Conservation (phyloP, 164 flowering plant species). For the Vitis amurensis region DNA sequence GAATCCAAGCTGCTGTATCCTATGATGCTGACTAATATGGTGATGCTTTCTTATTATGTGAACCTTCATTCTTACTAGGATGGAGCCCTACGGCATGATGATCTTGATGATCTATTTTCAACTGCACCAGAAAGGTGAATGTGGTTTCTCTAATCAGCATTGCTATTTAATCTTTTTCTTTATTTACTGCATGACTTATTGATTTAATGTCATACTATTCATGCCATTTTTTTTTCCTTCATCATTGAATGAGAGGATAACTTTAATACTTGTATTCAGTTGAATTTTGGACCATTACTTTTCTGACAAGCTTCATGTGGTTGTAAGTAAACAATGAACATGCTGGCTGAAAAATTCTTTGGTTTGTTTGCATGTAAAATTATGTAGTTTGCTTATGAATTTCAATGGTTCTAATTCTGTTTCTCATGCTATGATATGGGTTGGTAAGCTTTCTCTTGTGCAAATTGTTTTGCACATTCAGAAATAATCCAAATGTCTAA, state of each 20-base stretch:
- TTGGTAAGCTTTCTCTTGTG: too few relatives aligned
- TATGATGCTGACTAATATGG: neutral
- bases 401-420: neutral
- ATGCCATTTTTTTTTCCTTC: neutral
- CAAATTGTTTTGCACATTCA: too few relatives aligned
- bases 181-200: neutral
- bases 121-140: slow-evolving; percentile 76
- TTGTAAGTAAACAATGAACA: neutral
- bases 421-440: too few relatives aligned
- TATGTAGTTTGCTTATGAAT: neutral
- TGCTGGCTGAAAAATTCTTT: neutral
- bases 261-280: neutral
- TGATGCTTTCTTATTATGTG: neutral
- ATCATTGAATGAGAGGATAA: neutral
- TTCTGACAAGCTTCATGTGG: neutral
- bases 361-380: neutral
- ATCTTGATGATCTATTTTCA: slow-evolving; percentile 67
- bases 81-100: slow-evolving; percentile 46
- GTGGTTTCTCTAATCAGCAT: slow-evolving; percentile 4
- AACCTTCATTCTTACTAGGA: slow-evolving; percentile 35
- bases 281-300: neutral
- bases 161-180: neutral
- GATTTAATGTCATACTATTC: neutral
- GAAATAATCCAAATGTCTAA: too few relatives aligned
- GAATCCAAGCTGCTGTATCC: neutral